phyloP scores from a whole-genome alignment of 805 yeast genomes.

The Yueomyces sp. region DNA sequence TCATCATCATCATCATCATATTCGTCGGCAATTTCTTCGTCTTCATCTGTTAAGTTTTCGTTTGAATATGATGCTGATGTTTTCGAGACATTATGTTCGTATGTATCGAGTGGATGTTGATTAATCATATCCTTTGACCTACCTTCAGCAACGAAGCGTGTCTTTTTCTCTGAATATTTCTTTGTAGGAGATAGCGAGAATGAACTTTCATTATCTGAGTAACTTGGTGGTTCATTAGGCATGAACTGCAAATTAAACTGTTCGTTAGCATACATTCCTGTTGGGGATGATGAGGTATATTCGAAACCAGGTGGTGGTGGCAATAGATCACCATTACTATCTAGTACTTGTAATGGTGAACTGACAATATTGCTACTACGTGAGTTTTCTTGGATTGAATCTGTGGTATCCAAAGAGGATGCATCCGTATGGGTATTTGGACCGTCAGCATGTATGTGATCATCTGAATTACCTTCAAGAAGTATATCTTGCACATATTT shows the following conservation, averaged over 20 bases:
- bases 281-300: conserved; percentile 10
- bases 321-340: conserved; percentile 16
- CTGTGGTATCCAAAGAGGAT: conserved; percentile 1
- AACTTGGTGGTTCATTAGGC: conserved; percentile 28
- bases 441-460: conserved; percentile 29
- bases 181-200: too few species aligned
- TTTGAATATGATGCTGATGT: too few species aligned
- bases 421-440: conserved; percentile 7
- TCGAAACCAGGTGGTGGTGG: conserved; percentile 29
- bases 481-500: conserved; percentile 66
- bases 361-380: background rate
- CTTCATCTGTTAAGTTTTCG: background rate
- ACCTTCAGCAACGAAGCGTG: background rate
- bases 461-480: conserved; percentile 47
- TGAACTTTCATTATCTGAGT: conserved; percentile 14
- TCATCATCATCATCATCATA: background rate
- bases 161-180: background rate
- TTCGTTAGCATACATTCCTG: conserved; percentile 8
- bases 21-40: background rate
- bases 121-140: background rate
- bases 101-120: background rate
- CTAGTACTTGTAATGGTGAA: conserved; percentile 1
- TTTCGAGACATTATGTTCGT: background rate
- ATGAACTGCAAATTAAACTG: conserved; percentile 22
- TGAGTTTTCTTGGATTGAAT: background rate